phyloP scores from a whole-genome alignment of 1,284 basidiomycete species.

The Tilletiopsis washingtonensis region DNA sequence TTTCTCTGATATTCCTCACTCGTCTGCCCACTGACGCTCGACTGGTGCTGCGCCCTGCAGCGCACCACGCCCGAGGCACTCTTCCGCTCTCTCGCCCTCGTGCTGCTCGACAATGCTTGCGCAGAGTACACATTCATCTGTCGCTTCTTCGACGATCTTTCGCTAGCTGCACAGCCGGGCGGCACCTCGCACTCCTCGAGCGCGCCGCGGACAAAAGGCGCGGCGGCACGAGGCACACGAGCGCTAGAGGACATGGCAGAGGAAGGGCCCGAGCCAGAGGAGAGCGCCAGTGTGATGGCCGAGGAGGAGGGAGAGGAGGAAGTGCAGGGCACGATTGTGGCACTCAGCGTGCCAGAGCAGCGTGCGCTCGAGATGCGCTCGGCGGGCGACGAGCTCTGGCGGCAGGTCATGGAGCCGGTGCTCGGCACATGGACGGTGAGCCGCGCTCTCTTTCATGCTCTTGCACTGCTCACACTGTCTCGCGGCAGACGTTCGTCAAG shows the following conservation, averaged over 20 bases:
- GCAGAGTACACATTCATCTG: slow-evolving; percentile 16
- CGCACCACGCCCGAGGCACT: slow-evolving; percentile 29
- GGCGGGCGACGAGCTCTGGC: slow-evolving; percentile 36
- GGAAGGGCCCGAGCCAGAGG: slow-evolving; percentile 10
- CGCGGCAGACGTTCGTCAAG: slow-evolving; percentile 12
- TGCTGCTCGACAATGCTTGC: slow-evolving; percentile 41
- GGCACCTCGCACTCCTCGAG: background rate
- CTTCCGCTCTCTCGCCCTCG: slow-evolving; percentile 34
- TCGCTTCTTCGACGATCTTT: background rate
- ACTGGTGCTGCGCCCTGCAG: too few species aligned
- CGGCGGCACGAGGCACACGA: too few species aligned
- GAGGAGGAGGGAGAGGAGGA: slow-evolving; percentile 6
- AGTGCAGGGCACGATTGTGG: slow-evolving; percentile 12
- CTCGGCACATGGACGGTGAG: slow-evolving; percentile 16
- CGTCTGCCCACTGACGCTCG: too few species aligned
- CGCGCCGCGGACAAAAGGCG: background rate
- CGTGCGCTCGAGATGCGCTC: slow-evolving; percentile 8
- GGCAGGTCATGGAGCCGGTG: slow-evolving; percentile 41
- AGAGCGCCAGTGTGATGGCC: slow-evolving; percentile 9
- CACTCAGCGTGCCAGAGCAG: slow-evolving; percentile 18
- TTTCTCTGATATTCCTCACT: too few species aligned
- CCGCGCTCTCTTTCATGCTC: background rate
- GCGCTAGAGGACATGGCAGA: slow-evolving; percentile 6
- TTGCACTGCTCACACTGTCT: background rate
- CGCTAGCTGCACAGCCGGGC: too few species aligned